Conservation (phyloP, 768 basidiomycete species). For the Pholiota conissans region DNA sequence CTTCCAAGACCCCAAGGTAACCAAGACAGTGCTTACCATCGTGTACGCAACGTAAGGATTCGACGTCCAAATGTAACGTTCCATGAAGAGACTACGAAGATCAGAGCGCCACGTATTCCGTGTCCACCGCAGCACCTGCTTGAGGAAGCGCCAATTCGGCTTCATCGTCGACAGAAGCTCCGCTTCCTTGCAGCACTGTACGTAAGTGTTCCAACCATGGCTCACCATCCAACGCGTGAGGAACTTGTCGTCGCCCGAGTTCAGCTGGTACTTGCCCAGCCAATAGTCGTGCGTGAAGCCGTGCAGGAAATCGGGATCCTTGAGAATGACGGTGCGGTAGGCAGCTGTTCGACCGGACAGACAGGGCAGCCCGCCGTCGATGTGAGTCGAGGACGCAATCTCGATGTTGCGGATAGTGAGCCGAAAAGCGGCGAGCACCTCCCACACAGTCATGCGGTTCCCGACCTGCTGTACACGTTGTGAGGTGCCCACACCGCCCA, state of each 20-base stretch:
- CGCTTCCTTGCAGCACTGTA: slow-evolving; percentile 82
- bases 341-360: slow-evolving; percentile 92
- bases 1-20: slow-evolving; percentile 28
- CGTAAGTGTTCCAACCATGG: slow-evolving; percentile 95
- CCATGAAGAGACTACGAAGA: slow-evolving; percentile 85
- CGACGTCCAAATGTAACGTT: slow-evolving; percentile 82
- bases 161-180: slow-evolving; percentile 94
- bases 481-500: slow-evolving; percentile 90
- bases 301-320: slow-evolving; percentile 90
- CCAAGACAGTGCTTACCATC: slow-evolving; percentile 67
- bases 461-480: slow-evolving; percentile 87
- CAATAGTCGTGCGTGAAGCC: slow-evolving; percentile 95
- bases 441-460: slow-evolving; percentile 86
- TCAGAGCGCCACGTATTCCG: slow-evolving; percentile 94
- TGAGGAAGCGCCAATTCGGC: slow-evolving; percentile 93
- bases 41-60: slow-evolving; percentile 94
- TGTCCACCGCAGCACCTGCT: slow-evolving; percentile 93
- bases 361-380: slow-evolving; percentile 91
- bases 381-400: slow-evolving; percentile 85
- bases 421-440: slow-evolving; percentile 91
- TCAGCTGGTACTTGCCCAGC: slow-evolving; percentile 92
- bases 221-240: slow-evolving; percentile 95
- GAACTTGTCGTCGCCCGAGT: slow-evolving; percentile 94
- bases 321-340: slow-evolving; percentile 91
- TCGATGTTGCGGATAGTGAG: slow-evolving; percentile 94